Evolutionary conservation across 139 green algal species (phyloP).

Genomic region (Chlamydomonas incerta): DNA sequence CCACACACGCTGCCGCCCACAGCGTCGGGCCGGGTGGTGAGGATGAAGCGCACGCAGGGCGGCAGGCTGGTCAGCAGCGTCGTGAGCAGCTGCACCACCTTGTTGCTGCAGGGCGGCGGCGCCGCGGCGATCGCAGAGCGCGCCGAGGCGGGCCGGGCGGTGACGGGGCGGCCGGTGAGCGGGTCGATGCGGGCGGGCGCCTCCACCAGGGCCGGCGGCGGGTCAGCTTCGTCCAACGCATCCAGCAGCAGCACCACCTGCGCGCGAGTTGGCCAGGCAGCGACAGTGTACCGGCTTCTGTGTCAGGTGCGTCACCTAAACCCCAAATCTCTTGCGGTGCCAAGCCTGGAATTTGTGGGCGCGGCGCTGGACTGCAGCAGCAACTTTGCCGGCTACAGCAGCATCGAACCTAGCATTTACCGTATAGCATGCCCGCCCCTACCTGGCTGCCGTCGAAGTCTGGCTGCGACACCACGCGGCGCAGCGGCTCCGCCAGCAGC

Average conservation of each 20-base stretch:
- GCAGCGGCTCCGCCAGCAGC: constrained; percentile 16
- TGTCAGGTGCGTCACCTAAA: too few relatives aligned
- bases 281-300: too few relatives aligned
- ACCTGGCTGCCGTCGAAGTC: not conserved
- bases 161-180: not conserved
- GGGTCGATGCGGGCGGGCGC: not conserved
- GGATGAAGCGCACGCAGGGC: constrained; percentile 32
- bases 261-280: too few relatives aligned
- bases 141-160: not conserved
- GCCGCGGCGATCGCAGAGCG: not conserved
- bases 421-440: not conserved
- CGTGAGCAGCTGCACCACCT: constrained; percentile 26
- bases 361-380: too few relatives aligned
- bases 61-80: constrained; percentile 6
- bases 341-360: too few relatives aligned
- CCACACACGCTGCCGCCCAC: constrained; percentile 11
- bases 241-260: constrained; percentile 46
- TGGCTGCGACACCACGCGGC: not conserved
- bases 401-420: too few relatives aligned
- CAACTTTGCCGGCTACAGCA: too few relatives aligned
- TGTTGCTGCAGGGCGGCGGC: constrained; percentile 36
- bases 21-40: constrained; percentile 30
- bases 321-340: too few relatives aligned
- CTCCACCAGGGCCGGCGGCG: not conserved
- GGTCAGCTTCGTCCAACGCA: constrained; percentile 47